Percentiles rank a stretch among this genome's conserved stretches.
These are phyloP conservation scores for Rehmannia glutinosa DNA, from an alignment of 257 asterid species.

Conservation along the genomic window DNA sequence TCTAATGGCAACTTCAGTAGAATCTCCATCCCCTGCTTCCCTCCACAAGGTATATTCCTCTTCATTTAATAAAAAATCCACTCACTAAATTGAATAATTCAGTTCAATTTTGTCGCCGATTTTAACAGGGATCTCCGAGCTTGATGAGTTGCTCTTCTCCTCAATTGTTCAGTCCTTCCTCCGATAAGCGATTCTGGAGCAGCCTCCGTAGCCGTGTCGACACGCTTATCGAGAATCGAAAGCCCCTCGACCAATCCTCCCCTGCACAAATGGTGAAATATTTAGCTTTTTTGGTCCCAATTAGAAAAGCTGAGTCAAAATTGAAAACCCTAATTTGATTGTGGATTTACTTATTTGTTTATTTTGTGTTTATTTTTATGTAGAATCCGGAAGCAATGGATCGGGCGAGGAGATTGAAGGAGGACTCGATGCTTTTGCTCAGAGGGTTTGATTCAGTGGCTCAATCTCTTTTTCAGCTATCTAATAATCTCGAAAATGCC, in stretches of 20 bases:
- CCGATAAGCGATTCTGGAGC: conserved; percentile 89
- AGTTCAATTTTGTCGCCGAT: background rate
- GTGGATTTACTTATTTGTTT: background rate
- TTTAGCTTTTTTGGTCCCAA: background rate
- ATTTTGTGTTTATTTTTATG: background rate
- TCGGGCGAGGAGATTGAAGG: conserved; percentile 37
- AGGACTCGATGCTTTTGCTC: conserved; percentile 43
- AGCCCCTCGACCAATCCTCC: conserved; percentile 25
- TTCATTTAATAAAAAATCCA: conserved; percentile 18
- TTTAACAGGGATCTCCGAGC: conserved; percentile 41
- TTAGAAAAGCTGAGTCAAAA: background rate
- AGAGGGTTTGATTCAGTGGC: conserved; percentile 70
- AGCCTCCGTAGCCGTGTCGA: conserved; percentile 65
- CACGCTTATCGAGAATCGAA: conserved; percentile 53
- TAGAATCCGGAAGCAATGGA: conserved; percentile 43
- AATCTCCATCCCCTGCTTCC: conserved; percentile 61
- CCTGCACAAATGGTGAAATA: conserved; percentile 22
- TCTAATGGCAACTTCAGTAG: conserved; percentile 62
- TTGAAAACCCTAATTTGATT: conserved; percentile 5
- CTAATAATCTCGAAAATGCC: conserved; percentile 65
- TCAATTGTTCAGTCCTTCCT: conserved; percentile 53
- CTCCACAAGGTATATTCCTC: conserved; percentile 46
- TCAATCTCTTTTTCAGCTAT: conserved; percentile 66
- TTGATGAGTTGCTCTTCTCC: conserved; percentile 44
- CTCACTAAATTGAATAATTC: background rate